Evolutionary conservation across 208 protist genomes (phyloP).

Genomic region (Acanthamoeba royreba): DNA sequence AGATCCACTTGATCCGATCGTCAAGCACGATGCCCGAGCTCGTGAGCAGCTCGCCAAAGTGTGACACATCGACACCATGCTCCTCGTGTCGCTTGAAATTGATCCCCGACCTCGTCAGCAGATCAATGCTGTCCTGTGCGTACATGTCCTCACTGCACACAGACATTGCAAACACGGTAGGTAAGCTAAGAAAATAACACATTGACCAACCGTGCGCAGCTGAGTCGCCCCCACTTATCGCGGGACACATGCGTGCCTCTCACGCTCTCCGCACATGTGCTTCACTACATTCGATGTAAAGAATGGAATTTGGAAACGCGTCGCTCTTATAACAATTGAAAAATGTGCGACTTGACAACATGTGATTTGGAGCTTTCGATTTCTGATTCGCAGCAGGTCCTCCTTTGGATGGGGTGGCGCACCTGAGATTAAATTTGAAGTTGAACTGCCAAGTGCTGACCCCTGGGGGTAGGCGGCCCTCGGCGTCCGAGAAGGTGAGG

Average conservation of each 20-base stretch:
- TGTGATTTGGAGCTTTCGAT: too few relatives aligned
- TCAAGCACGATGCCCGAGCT: constrained; percentile 94
- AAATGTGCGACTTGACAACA: too few relatives aligned
- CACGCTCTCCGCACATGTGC: too few relatives aligned
- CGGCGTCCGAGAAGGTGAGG: constrained; percentile 95
- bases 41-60: constrained; percentile 97
- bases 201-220: too few relatives aligned
- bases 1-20: constrained; percentile 95
- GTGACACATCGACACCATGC: constrained; percentile 93
- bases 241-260: too few relatives aligned
- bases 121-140: constrained; percentile 96
- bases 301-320: too few relatives aligned
- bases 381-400: neutral
- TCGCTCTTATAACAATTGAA: neutral
- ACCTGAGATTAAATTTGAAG: constrained; percentile 96
- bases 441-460: constrained; percentile 99
- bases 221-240: too few relatives aligned
- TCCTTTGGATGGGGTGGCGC: neutral
- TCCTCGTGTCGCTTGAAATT: constrained; percentile 93
- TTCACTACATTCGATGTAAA: too few relatives aligned
- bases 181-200: too few relatives aligned
- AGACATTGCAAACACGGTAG: neutral
- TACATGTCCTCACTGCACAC: constrained; percentile 92
- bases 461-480: constrained; percentile 92
- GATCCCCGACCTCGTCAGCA: constrained; percentile 94